Evolutionary conservation across 345 rosid species (phyloP).

Genomic region (Linum usitatissimum): DNA sequence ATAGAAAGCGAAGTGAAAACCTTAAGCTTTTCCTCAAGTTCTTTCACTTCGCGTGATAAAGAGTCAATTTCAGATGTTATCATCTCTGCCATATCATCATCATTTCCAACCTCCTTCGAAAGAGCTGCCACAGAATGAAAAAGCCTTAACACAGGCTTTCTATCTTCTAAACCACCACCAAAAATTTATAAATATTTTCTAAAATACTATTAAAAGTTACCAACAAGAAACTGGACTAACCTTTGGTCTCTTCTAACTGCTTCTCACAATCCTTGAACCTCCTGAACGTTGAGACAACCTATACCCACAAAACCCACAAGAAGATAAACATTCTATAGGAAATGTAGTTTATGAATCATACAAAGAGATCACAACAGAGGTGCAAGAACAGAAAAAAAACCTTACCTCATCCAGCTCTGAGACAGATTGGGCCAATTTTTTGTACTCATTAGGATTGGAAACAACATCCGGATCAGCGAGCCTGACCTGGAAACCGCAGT

Average conservation of each 20-base stretch:
- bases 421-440: slow-evolving; percentile 77
- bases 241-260: slow-evolving; percentile 71
- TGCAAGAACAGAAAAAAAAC: slow-evolving; percentile 3
- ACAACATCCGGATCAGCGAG: slow-evolving; percentile 87
- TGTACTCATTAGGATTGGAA: slow-evolving; percentile 68
- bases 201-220: background rate
- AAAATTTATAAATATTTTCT: too few relatives aligned
- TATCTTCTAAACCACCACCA: background rate
- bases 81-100: slow-evolving; percentile 95
- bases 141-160: background rate
- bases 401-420: slow-evolving; percentile 86
- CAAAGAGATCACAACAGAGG: background rate
- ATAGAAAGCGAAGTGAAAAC: slow-evolving; percentile 22
- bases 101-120: slow-evolving; percentile 60
- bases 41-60: slow-evolving; percentile 45
- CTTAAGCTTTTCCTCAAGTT: slow-evolving; percentile 81
- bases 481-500: slow-evolving; percentile 40
- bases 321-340: background rate
- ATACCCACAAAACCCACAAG: slow-evolving; percentile 12
- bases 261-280: slow-evolving; percentile 78
- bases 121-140: slow-evolving; percentile 36
- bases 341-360: background rate
- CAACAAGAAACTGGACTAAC: slow-evolving; percentile 19
- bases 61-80: slow-evolving; percentile 66
- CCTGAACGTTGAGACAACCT: slow-evolving; percentile 67